Evolutionary conservation across 163 green algal genomes (phyloP).

Genomic region (Scenedesmus sp.): DNA sequence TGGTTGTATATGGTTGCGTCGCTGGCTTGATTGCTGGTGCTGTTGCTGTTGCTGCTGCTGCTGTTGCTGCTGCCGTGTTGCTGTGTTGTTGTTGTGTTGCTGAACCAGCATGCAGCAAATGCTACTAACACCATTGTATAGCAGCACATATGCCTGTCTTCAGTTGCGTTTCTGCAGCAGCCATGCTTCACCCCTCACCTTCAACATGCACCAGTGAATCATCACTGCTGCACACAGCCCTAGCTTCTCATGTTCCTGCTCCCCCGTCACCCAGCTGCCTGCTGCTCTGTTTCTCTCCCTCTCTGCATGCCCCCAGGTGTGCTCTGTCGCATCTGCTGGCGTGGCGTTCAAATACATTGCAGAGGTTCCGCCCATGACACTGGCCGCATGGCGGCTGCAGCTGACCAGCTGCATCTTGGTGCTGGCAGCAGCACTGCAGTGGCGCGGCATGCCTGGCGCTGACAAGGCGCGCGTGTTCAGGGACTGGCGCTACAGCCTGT

Average conservation of each 20-base stretch:
- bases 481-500: conserved; percentile 5
- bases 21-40: neutral
- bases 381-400: conserved; percentile 84
- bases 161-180: too few relatives aligned
- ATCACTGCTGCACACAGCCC: neutral
- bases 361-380: conserved; percentile 77
- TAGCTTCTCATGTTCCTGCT: neutral
- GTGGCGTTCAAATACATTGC: conserved; percentile 74
- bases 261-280: neutral
- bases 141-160: too few relatives aligned
- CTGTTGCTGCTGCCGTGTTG: neutral
- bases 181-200: too few relatives aligned
- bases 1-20: too few relatives aligned
- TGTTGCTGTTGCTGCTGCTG: neutral
- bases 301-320: conserved; percentile 61
- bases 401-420: conserved; percentile 72
- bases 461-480: neutral
- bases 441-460: conserved; percentile 40
- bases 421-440: conserved; percentile 59
- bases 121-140: too few relatives aligned
- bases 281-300: neutral
- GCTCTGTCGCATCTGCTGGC: conserved; percentile 74
- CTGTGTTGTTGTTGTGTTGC: neutral
- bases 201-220: too few relatives aligned
- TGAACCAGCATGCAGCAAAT: neutral